Evolutionary conservation across 2,329 filamentous ascomycete genomes (phyloP).

Genomic region (Dryadomyces sulphureus): DNA sequence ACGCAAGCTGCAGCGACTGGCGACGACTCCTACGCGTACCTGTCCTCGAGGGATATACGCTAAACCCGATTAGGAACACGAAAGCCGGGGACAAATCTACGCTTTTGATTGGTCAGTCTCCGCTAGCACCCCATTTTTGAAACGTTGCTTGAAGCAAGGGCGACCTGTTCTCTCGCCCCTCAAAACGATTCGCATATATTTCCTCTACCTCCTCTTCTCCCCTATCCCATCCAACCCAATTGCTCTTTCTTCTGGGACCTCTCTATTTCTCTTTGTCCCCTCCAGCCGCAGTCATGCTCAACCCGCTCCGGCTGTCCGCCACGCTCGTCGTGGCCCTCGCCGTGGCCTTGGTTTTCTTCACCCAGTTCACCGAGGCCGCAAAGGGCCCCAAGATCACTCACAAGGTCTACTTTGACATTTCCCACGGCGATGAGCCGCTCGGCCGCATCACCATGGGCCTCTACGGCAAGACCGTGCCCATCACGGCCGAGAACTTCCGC

Average conservation of each 20-base stretch:
- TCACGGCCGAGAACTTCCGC: conserved; percentile 61
- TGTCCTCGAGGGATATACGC: neutral
- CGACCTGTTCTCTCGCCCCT: neutral
- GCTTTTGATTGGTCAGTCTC: neutral
- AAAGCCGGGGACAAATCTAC: neutral
- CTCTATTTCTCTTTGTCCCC: neutral
- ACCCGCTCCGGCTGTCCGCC: conserved; percentile 53
- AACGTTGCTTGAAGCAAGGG: conserved; percentile 7
- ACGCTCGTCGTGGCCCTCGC: conserved; percentile 64
- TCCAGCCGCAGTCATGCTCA: conserved; percentile 46
- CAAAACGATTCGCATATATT: neutral
- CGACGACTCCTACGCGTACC: neutral
- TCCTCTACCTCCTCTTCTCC: neutral
- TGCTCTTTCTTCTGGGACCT: neutral
- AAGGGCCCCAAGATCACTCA: conserved; percentile 92
- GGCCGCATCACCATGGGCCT: conserved; percentile 70
- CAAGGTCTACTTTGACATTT: conserved; percentile 85
- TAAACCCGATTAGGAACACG: neutral
- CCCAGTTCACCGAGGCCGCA: conserved; percentile 55
- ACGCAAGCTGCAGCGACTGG: too few relatives aligned
- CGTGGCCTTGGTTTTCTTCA: conserved; percentile 59
- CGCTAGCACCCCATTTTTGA: conserved; percentile 2
- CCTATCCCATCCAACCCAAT: neutral
- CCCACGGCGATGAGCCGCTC: conserved; percentile 57
- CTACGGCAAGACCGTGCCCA: conserved; percentile 75